These are phyloP conservation scores for Diaporthe capsici DNA, from an alignment of 2,329 filamentous ascomycete genomes.

Conservation along the genomic window DNA sequence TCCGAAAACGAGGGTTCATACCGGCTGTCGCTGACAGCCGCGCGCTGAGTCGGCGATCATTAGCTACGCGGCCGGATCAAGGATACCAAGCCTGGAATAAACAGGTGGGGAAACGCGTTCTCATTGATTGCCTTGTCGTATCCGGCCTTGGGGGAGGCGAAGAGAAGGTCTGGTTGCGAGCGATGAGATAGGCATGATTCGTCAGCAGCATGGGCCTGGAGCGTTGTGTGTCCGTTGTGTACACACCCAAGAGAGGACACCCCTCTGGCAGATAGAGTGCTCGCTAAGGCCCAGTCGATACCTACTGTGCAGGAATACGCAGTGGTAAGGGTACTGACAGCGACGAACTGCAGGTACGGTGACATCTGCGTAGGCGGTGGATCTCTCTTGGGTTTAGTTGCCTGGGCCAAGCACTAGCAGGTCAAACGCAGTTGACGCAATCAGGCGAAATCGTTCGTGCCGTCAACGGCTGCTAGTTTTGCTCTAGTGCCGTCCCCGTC, in stretches of 20 bases:
- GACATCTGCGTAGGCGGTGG: slow-evolving; percentile 21
- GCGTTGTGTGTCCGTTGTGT: not conserved
- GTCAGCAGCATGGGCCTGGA: slow-evolving; percentile 14
- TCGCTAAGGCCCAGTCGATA: not conserved
- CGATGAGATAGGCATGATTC: slow-evolving; percentile 29
- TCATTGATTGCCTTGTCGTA: slow-evolving; percentile 30
- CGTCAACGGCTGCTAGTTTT: slow-evolving; percentile 34
- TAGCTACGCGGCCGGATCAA: slow-evolving; percentile 14
- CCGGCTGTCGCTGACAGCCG: slow-evolving; percentile 26
- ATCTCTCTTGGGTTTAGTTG: slow-evolving; percentile 5
- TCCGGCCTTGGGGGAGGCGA: slow-evolving; percentile 10
- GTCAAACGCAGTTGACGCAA: slow-evolving; percentile 29
- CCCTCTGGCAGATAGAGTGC: not conserved
- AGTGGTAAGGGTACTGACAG: not conserved
- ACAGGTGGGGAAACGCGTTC: slow-evolving; percentile 11
- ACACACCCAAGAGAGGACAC: not conserved
- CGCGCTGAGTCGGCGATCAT: slow-evolving; percentile 7
- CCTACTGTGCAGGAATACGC: not conserved
- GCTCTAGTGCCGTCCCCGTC: slow-evolving; percentile 5
- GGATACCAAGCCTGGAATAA: slow-evolving; percentile 27
- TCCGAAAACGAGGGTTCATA: slow-evolving; percentile 31
- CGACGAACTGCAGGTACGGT: slow-evolving; percentile 18
- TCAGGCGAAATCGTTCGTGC: slow-evolving; percentile 29
- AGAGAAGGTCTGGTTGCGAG: slow-evolving; percentile 27
- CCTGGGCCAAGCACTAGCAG: not conserved